Evolutionary conservation across 768 basidiomycete species (phyloP), one percentile per base, ranked within the genome.

Genomic region (Lactarius trivialis): DNA sequence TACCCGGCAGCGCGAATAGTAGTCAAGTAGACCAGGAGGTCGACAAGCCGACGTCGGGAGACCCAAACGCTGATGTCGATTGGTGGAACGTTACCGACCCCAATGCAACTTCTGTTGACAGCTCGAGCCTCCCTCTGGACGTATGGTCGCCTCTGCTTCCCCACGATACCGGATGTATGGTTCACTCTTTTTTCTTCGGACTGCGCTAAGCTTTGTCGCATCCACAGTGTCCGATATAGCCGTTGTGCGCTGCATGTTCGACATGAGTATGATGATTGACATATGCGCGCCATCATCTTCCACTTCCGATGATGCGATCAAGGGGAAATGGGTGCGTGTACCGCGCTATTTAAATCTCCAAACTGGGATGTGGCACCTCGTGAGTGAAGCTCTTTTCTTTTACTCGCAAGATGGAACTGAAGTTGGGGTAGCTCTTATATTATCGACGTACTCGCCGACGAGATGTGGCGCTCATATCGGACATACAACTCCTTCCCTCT

Each of bases 271-370:
- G 2, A 72, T 85, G 41, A 76, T 78, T 0, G 80, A 83, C 28
- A 65, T 89, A 12, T 98, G 94, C 71, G 73, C 74, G 0, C 94
- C 94, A 0, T 71, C 78, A 1, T 81, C 87, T 1, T 91, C 85
- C 1, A 76, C 77, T 12, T 88, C 91, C 70, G 73, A 87, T 53
- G 89, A 93, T 70, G 85, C 87, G 6, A 81, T 85, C 67, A 85
- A 81, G 66, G 89, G 89, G 0, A 90, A 87, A 68, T 99, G 96
- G 96, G 92, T 96, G 2, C 83, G 89, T 15, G 87, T 99, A 14
- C 84, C 85, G 41, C 80, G 84, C 50, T 89, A 98, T 75, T 73
- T 98, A 36, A 94, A 94, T 70, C 66, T 77, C 77, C 82, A 81
- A 77, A 74, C 71, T 67, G 86, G 77, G 61, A 71, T 82, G 28